Evolutionary conservation across 2,329 filamentous ascomycete species (phyloP).

Genomic region (Aspergillus sp.): DNA sequence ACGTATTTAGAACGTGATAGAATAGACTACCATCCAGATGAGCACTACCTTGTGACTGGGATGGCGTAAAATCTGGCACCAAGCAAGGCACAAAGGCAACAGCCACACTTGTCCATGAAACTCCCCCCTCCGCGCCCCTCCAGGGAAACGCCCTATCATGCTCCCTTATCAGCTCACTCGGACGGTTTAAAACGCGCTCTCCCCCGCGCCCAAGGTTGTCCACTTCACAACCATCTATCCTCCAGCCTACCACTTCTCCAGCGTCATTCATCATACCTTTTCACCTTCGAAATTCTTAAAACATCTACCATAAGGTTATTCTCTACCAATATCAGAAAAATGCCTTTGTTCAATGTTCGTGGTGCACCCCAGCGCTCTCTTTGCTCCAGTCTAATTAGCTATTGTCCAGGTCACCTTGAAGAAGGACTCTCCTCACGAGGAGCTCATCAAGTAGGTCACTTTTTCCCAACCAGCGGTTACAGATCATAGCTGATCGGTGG

Average conservation of each 20-base stretch:
- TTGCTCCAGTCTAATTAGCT: background rate
- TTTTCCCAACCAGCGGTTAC: background rate
- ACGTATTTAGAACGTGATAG: background rate
- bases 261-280: background rate
- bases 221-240: background rate
- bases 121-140: no score
- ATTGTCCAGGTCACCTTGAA: conserved; percentile 70
- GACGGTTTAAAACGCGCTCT: no score
- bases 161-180: no score
- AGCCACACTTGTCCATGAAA: no score
- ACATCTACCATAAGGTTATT: background rate
- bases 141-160: no score
- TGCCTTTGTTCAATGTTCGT: conserved; percentile 38
- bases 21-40: background rate
- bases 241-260: background rate
- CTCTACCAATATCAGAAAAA: conserved; percentile 13
- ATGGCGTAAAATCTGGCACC: background rate
- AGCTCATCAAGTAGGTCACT: conserved; percentile 62
- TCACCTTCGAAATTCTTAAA: background rate
- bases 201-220: background rate
- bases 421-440: conserved; percentile 58
- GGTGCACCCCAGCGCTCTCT: background rate
- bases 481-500: conserved; percentile 7
- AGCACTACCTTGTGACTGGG: background rate
- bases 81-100: no score